Base-by-base conservation (phyloP, 2,329 filamentous ascomycete genomes). In the Xylaria polymorpha region DNA sequence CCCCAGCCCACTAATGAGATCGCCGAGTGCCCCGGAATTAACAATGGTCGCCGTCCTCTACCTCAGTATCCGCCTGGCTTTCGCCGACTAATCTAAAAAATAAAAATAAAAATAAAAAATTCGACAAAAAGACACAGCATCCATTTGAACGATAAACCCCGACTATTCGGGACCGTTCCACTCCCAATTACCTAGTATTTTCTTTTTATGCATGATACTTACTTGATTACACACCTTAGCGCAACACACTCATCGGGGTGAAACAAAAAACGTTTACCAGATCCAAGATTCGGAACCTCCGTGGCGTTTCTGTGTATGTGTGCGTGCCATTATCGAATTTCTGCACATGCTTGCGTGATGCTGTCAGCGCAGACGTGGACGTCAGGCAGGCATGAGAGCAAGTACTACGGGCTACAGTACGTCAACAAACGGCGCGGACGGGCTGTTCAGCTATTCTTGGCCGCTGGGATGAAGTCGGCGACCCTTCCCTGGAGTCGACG, bases 391-490 rank as follows among this genome's bases (percentile, higher is more conserved):
- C 8, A 44, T 14, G 2, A 32, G 29, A 18, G 56, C 2, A 44
- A 4, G n/a, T n/a, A n/a, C 4, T 9, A 18, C 25, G 14, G 39
- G 48, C 22, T 41, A 20, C 22, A 43, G 25, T 29, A 29, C 25
- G 25, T 58, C 18, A n/a, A 56, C n/a, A 20, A 56, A 43, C 43
- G 39, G 58, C 41, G 25, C 46, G 10, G 37, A 25, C 46, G 25
- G 25, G 25, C 25, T 29, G 25, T 29, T 29, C 56, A 64, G 51
- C 32, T 20, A 29, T 20, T 58, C 56, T 41, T 35, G 56, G 61
- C 15, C 15, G 29, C 53, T 41, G 48, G 55, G 55, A 63, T 65
- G 22, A 65, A 68, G 66, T 68, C 66, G 66, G 66, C 66, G 66
- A 68, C 57, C 61, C 43, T 29, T 50, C 22, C 51, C 39, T 51